These are phyloP conservation scores for Phaeodactylum tricornutum DNA, from an alignment of 108 stramenopile species.

Conservation along the genomic window DNA sequence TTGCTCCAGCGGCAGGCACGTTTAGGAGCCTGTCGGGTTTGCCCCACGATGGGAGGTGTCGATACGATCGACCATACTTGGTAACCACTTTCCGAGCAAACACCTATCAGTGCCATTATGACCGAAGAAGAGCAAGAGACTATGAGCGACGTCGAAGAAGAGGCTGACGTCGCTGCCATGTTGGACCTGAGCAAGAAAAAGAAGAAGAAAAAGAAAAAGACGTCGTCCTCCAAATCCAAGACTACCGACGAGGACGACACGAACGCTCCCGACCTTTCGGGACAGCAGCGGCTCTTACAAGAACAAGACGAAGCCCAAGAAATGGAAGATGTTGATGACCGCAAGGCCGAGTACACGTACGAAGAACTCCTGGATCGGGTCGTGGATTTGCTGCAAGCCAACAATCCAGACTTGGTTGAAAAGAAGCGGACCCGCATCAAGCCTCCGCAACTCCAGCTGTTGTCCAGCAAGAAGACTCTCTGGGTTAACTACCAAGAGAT, in stretches of 20 bases:
- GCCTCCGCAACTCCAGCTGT: constrained; percentile 91
- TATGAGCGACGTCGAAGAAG: too few species aligned
- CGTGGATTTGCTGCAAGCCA: constrained; percentile 79
- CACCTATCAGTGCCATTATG: too few species aligned
- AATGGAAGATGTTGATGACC: constrained; percentile 54
- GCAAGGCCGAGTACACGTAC: constrained; percentile 84
- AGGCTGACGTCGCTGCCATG: constrained; percentile 82
- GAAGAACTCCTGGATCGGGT: constrained; percentile 84
- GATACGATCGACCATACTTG: too few species aligned
- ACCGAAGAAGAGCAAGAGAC: too few species aligned
- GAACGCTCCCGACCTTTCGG: constrained; percentile 16
- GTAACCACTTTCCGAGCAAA: too few species aligned
- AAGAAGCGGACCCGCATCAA: constrained; percentile 97
- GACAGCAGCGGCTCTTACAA: constrained; percentile 47
- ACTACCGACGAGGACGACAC: constrained; percentile 27
- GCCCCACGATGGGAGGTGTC: too few species aligned
- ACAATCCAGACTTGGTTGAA: constrained; percentile 95
- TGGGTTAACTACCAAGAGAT: constrained; percentile 99
- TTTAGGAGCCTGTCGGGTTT: too few species aligned
- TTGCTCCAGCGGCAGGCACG: too few species aligned
- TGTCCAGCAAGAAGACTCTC: constrained; percentile 92
- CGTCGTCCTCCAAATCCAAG: too few species aligned
- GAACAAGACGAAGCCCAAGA: constrained; percentile 66
- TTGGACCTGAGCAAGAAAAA: constrained; percentile 82
- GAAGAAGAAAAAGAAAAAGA: constrained; percentile 89